phyloP scores from a whole-genome alignment of 2,329 filamentous ascomycete species.

The Xylariaceae sp. region DNA sequence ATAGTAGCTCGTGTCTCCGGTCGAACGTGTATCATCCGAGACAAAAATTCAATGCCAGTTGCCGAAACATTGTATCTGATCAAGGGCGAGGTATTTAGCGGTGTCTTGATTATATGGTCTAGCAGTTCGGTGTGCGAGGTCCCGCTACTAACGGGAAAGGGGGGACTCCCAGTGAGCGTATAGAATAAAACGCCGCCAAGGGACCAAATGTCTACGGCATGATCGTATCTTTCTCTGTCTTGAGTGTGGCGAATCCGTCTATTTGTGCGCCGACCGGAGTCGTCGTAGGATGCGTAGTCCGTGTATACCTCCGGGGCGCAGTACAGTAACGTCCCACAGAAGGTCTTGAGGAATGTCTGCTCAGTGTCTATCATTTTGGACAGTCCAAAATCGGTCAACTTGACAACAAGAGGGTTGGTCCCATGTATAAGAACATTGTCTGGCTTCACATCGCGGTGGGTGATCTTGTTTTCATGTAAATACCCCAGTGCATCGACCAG shows the following conservation, averaged over 20 bases:
- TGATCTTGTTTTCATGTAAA: slow-evolving; percentile 81
- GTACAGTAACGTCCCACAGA: slow-evolving; percentile 92
- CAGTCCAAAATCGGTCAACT: slow-evolving; percentile 92
- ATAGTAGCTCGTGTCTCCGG: slow-evolving; percentile 74
- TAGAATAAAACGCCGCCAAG: slow-evolving; percentile 89
- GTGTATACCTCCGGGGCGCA: slow-evolving; percentile 96
- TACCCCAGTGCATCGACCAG: slow-evolving; percentile 80
- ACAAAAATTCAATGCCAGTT: slow-evolving; percentile 66
- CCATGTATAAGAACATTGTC: slow-evolving; percentile 90
- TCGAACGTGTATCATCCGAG: slow-evolving; percentile 73
- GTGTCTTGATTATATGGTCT: slow-evolving; percentile 76
- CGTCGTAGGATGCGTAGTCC: slow-evolving; percentile 62
- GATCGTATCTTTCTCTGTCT: slow-evolving; percentile 67
- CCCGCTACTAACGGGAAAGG: slow-evolving; percentile 73
- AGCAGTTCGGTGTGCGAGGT: slow-evolving; percentile 75
- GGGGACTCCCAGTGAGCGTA: slow-evolving; percentile 70
- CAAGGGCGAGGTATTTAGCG: slow-evolving; percentile 63
- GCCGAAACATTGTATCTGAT: slow-evolving; percentile 54
- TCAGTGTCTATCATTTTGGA: slow-evolving; percentile 90
- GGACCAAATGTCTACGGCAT: slow-evolving; percentile 95
- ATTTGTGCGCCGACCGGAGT: slow-evolving; percentile 57
- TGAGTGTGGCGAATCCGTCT: slow-evolving; percentile 55
- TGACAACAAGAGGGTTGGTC: slow-evolving; percentile 69
- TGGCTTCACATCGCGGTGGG: slow-evolving; percentile 96
- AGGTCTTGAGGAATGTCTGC: slow-evolving; percentile 90